A percentile compares a stretch with the other conserved stretches of the same genome.
These are phyloP conservation scores for Pythium rhizo-oryzae DNA, from an alignment of 352 stramenopile species.

Conservation along the genomic window DNA sequence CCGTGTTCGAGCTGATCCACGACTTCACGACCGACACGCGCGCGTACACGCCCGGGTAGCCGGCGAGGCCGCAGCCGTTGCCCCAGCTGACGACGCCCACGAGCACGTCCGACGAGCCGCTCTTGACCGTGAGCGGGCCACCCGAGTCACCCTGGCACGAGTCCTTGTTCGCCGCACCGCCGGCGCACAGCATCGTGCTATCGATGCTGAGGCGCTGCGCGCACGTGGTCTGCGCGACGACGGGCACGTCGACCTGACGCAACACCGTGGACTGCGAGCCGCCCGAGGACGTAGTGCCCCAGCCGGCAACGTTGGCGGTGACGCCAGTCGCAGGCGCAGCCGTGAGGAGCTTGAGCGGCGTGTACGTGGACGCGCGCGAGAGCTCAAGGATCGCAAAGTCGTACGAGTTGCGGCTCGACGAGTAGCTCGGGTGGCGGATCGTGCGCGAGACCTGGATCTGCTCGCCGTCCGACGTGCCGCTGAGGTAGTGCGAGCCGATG, in stretches of 20 bases:
- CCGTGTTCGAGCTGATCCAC: conserved; percentile 49
- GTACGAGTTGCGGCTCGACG: conserved; percentile 29
- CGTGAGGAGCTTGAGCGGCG: conserved; percentile 31
- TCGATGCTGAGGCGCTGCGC: conserved; percentile 10
- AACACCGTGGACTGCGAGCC: conserved; percentile 19
- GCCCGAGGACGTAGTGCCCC: background rate
- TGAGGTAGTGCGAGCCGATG: conserved; percentile 58
- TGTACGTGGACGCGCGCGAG: conserved; percentile 36
- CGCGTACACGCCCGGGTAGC: conserved; percentile 53
- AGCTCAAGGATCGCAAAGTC: conserved; percentile 69
- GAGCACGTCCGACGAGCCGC: background rate
- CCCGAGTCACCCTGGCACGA: conserved; percentile 33
- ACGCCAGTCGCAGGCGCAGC: background rate
- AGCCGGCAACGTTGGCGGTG: background rate
- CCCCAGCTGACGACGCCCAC: conserved; percentile 33
- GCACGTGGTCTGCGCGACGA: conserved; percentile 7
- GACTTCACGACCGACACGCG: conserved; percentile 41
- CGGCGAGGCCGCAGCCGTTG: conserved; percentile 19
- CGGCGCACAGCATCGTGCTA: conserved; percentile 28
- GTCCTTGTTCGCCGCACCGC: conserved; percentile 20
- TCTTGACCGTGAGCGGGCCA: conserved; percentile 16
- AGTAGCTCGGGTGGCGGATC: conserved; percentile 56
- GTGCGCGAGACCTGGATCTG: conserved; percentile 51
- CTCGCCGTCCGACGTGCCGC: conserved; percentile 42
- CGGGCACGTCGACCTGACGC: conserved; percentile 7